These are phyloP conservation scores for Secale cereale DNA, from an alignment of 176 grass and related monocot genomes.

Conservation along the genomic window DNA sequence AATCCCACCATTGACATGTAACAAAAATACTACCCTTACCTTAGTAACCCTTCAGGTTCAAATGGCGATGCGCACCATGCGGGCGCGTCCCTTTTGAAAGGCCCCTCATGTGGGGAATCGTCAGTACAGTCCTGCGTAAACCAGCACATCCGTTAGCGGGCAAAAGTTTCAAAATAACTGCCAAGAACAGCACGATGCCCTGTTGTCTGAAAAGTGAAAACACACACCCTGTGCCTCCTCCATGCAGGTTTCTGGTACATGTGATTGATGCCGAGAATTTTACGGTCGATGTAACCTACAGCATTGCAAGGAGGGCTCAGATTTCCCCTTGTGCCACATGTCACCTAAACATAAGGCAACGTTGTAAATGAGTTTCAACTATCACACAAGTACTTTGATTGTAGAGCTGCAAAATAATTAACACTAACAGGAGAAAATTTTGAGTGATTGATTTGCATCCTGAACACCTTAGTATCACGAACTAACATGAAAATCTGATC, in stretches of 20 bases:
- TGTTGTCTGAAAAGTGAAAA: slow-evolving; percentile 1
- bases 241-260: slow-evolving; percentile 84
- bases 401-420: background rate
- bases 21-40: slow-evolving; percentile 31
- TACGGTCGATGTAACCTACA: slow-evolving; percentile 76
- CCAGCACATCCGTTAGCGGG: background rate
- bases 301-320: slow-evolving; percentile 86
- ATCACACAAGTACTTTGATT: background rate
- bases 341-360: slow-evolving; percentile 47
- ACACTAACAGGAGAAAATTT: background rate
- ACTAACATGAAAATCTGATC: no score
- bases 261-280: slow-evolving; percentile 82
- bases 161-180: background rate
- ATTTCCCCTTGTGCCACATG: slow-evolving; percentile 77
- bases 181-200: background rate
- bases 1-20: background rate
- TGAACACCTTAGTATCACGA: no score
- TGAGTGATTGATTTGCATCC: background rate
- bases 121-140: slow-evolving; percentile 72
- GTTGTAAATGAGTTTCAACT: background rate
- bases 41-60: slow-evolving; percentile 88
- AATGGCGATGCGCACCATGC: slow-evolving; percentile 86
- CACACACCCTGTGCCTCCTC: slow-evolving; percentile 75
- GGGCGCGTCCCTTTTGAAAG: slow-evolving; percentile 63
- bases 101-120: slow-evolving; percentile 69